Conservation (phyloP, 2,329 filamentous ascomycete species). For the Metarhizium rileyi region DNA sequence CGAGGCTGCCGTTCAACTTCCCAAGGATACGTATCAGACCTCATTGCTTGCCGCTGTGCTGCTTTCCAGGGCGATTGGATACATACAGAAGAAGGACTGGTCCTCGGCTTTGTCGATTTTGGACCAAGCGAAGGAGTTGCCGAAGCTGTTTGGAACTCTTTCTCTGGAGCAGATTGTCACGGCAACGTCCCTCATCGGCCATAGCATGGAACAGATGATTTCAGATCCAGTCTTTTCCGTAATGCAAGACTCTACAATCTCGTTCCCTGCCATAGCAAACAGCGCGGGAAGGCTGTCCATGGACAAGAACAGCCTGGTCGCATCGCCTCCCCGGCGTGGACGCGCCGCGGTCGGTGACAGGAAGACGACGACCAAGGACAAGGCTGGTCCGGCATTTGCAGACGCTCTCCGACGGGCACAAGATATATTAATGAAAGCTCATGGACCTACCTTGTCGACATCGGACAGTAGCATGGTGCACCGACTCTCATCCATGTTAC, state of each 20-base stretch:
- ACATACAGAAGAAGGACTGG: conserved; percentile 45
- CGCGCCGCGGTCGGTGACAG: conserved; percentile 10
- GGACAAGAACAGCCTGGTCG: conserved; percentile 25
- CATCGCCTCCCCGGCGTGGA: conserved; percentile 26
- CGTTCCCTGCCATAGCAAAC: conserved; percentile 59
- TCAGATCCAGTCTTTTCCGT: conserved; percentile 80
- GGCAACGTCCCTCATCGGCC: conserved; percentile 57
- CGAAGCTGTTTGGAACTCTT: conserved; percentile 29
- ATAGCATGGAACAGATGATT: conserved; percentile 63
- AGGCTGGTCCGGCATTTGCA: conserved; percentile 35
- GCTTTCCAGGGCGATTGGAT: conserved; percentile 30
- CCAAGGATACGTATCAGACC: conserved; percentile 26
- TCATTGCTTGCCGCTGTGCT: conserved; percentile 26
- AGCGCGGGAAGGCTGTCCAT: conserved; percentile 29
- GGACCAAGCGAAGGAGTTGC: conserved; percentile 35
- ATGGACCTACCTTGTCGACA: conserved; percentile 43
- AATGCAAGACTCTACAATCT: conserved; percentile 85
- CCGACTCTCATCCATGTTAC: conserved; percentile 51
- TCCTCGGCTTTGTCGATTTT: conserved; percentile 47
- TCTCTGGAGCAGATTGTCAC: conserved; percentile 48
- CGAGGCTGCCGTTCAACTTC: conserved; percentile 11
- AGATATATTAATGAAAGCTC: conserved; percentile 54
- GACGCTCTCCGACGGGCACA: conserved; percentile 56
- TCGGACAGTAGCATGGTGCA: conserved; percentile 52
- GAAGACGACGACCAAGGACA: conserved; percentile 22